Percentiles rank a stretch among this genome's conserved stretches.
These are phyloP conservation scores for Aspergillus sclerotiicarbonarius DNA, from an alignment of 495 filamentous ascomycete species.

Conservation along the genomic window DNA sequence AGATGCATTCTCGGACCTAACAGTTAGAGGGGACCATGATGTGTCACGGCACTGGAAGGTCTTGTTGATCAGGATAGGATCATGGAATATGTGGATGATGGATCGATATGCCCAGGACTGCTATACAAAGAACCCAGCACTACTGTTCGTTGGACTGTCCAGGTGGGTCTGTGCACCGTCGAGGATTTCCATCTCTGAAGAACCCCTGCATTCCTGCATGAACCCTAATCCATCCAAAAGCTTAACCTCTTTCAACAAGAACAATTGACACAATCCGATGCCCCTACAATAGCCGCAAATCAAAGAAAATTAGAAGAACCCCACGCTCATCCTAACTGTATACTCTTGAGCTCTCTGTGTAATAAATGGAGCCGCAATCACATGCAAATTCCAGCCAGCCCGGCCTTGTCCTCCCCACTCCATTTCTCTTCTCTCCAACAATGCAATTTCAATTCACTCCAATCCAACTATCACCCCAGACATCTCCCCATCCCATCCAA, in stretches of 20 bases:
- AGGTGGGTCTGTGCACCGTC: too few relatives aligned
- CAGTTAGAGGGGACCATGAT: background rate
- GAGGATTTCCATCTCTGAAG: background rate
- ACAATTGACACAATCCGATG: background rate
- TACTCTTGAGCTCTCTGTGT: too few relatives aligned
- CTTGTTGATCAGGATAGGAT: too few relatives aligned
- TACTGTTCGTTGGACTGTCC: too few relatives aligned
- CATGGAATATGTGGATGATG: too few relatives aligned
- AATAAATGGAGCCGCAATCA: too few relatives aligned
- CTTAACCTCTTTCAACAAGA: background rate
- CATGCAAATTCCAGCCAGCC: too few relatives aligned
- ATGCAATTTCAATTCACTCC: background rate
- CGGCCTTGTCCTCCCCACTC: too few relatives aligned
- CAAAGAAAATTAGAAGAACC: background rate
- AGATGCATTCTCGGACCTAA: background rate
- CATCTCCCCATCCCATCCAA: slow-evolving; percentile 3
- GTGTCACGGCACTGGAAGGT: too few relatives aligned
- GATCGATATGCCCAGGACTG: too few relatives aligned
- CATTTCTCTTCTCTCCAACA: background rate
- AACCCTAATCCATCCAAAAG: background rate
- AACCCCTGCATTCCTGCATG: background rate
- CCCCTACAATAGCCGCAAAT: background rate
- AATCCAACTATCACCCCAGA: background rate
- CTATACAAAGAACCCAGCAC: too few relatives aligned
- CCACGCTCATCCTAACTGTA: too few relatives aligned